Percentiles rank a stretch among this genome's conserved stretches.
Conservation (phyloP, 768 basidiomycete species). For the Kwoniella sp. region DNA sequence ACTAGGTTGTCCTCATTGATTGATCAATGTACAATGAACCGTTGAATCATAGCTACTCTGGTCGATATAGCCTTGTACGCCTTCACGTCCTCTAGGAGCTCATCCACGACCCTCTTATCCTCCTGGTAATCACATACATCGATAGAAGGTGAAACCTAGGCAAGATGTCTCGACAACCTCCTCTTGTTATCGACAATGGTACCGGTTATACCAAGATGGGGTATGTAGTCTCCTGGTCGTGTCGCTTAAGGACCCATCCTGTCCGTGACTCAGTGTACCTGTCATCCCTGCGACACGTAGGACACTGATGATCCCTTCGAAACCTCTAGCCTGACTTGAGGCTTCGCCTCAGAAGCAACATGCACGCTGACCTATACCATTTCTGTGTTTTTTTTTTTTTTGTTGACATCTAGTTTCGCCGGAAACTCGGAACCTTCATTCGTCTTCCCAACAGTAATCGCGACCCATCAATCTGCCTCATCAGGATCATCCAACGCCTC, state of each 20-base stretch:
- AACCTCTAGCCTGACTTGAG: too few relatives aligned
- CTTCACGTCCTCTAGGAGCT: too few relatives aligned
- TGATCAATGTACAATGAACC: too few relatives aligned
- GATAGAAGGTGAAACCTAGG: not conserved
- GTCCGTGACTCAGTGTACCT: not conserved
- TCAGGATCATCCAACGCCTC: constrained; percentile 44
- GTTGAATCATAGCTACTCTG: too few relatives aligned
- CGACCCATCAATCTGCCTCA: constrained; percentile 73
- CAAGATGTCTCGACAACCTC: constrained; percentile 79
- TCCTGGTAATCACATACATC: not conserved
- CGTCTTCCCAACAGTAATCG: constrained; percentile 98
- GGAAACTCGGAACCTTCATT: constrained; percentile 99
- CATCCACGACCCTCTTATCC: too few relatives aligned
- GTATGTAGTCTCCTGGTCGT: constrained; percentile 59
- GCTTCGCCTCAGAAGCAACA: too few relatives aligned
- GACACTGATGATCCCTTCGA: too few relatives aligned
- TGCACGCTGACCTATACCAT: too few relatives aligned
- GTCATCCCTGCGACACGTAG: too few relatives aligned
- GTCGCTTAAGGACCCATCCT: not conserved
- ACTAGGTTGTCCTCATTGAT: too few relatives aligned
- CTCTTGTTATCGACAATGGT: constrained; percentile 97
- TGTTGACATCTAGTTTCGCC: constrained; percentile 69
- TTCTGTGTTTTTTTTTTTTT: constrained; percentile 8
- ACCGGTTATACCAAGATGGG: constrained; percentile 97
- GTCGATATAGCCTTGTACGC: too few relatives aligned